These are phyloP conservation scores for Vicia faba DNA, from an alignment of 306 rosid genomes.

Conservation along the genomic window DNA sequence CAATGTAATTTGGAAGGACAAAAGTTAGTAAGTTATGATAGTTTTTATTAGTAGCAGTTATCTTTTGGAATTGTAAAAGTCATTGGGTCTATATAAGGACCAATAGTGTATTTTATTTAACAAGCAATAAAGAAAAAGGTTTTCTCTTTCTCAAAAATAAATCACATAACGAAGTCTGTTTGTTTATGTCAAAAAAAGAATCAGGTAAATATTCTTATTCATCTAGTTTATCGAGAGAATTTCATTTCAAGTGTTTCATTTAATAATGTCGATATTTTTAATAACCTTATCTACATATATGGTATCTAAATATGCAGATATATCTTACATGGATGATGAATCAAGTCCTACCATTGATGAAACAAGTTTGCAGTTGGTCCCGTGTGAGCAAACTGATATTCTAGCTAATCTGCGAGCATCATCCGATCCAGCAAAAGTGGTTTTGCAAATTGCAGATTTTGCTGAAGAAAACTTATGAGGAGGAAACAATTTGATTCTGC, in stretches of 20 bases:
- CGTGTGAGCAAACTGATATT: background rate
- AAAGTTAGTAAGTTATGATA: too few relatives aligned
- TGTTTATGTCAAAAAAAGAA: too few relatives aligned
- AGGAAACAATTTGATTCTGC: conserved; percentile 44
- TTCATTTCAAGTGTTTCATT: conserved; percentile 6
- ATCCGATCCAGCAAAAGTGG: too few relatives aligned
- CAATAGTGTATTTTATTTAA: too few relatives aligned
- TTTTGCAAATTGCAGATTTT: conserved; percentile 28
- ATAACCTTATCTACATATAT: background rate
- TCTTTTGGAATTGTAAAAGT: too few relatives aligned
- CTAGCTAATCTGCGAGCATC: background rate
- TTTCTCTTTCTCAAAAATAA: too few relatives aligned
- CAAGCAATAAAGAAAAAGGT: too few relatives aligned
- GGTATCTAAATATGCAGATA: conserved; percentile 9
- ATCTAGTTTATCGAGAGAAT: conserved; percentile 22
- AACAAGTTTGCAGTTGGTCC: conserved; percentile 1
- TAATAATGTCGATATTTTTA: background rate
- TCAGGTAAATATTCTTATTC: conserved; percentile 46
- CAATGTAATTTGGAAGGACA: too few relatives aligned
- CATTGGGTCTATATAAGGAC: too few relatives aligned
- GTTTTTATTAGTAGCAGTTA: too few relatives aligned
- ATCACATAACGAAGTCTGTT: too few relatives aligned
- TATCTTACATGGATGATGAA: background rate
- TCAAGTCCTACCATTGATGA: conserved; percentile 15
- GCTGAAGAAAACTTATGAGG: conserved; percentile 37